phyloP scores from a whole-genome alignment of 345 rosid genomes.

The Noccaea bulbosa region DNA sequence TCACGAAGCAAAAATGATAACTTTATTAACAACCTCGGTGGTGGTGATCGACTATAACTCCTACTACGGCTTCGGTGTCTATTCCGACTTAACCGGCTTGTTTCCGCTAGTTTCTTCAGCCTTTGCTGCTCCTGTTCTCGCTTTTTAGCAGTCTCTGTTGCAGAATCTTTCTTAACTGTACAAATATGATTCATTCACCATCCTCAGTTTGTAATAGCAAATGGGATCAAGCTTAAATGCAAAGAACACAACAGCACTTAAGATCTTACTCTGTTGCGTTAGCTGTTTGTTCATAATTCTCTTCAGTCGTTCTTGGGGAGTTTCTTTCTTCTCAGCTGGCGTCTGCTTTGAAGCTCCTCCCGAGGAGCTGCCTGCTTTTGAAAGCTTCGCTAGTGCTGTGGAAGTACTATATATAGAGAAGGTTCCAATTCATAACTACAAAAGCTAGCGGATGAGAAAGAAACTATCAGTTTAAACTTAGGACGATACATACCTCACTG shows the following conservation, averaged over 20 bases:
- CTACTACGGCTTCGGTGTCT: conserved; percentile 85
- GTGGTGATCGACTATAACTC: conserved; percentile 88
- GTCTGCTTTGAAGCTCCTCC: conserved; percentile 64
- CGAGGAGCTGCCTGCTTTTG: conserved; percentile 59
- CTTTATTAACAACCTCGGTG: conserved; percentile 69
- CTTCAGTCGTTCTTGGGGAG: conserved; percentile 97
- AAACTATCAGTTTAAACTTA: conserved; percentile 6
- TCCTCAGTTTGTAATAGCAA: conserved; percentile 11
- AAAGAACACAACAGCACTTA: conserved; percentile 1
- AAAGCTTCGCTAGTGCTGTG: conserved; percentile 77
- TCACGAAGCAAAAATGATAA: conserved; percentile 37
- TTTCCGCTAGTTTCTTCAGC: conserved; percentile 88
- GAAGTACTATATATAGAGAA: conserved; percentile 54
- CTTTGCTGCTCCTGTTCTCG: conserved; percentile 92
- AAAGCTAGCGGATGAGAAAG: not conserved
- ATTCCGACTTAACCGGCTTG: conserved; percentile 67
- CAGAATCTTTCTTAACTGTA: conserved; percentile 96
- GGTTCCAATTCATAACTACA: not conserved
- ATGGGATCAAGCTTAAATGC: not conserved
- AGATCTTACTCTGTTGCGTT: conserved; percentile 80
- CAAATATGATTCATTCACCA: conserved; percentile 19
- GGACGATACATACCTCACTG: conserved; percentile 60
- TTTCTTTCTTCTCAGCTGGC: conserved; percentile 80
- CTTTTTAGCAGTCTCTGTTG: conserved; percentile 89
- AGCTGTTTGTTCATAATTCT: conserved; percentile 96